Percentiles rank a stretch among this genome's conserved stretches.
phyloP scores from a whole-genome alignment of 2,329 filamentous ascomycete species.

The Phialocephala subalpina region DNA sequence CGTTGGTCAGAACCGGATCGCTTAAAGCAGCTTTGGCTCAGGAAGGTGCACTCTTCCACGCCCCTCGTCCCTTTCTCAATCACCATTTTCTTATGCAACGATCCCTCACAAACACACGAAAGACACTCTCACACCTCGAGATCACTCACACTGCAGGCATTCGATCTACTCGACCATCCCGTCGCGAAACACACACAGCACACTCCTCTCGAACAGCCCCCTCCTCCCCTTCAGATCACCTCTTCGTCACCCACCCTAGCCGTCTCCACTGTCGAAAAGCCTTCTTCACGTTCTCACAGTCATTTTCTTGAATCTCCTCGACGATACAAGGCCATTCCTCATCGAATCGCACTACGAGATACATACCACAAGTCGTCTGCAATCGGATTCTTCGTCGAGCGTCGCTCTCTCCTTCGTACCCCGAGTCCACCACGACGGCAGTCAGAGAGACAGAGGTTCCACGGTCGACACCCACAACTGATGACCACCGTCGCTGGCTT shows the following conservation, averaged over 20 bases:
- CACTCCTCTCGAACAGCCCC: neutral
- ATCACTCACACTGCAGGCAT: neutral
- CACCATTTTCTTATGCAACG: neutral
- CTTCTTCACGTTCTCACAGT: neutral
- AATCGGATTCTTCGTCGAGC: neutral
- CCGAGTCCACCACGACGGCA: slow-evolving; percentile 31
- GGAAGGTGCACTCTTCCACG: no score
- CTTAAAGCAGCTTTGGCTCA: no score
- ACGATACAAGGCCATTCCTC: slow-evolving; percentile 13
- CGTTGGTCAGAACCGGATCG: no score
- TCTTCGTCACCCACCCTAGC: slow-evolving; percentile 5
- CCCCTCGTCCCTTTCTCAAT: neutral
- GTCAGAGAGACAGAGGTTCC: slow-evolving; percentile 18
- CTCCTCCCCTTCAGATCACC: neutral
- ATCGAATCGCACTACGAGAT: neutral
- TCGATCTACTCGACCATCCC: neutral
- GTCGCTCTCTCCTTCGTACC: slow-evolving; percentile 9
- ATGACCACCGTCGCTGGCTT: slow-evolving; percentile 37
- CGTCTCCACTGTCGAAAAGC: neutral
- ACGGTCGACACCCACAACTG: slow-evolving; percentile 34
- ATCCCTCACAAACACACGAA: neutral
- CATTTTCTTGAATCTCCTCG: neutral
- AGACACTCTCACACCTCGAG: neutral
- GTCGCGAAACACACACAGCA: neutral
- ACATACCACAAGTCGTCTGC: neutral